phyloP scores from a whole-genome alignment of 352 stramenopile genomes.

The Pythium biforme region DNA sequence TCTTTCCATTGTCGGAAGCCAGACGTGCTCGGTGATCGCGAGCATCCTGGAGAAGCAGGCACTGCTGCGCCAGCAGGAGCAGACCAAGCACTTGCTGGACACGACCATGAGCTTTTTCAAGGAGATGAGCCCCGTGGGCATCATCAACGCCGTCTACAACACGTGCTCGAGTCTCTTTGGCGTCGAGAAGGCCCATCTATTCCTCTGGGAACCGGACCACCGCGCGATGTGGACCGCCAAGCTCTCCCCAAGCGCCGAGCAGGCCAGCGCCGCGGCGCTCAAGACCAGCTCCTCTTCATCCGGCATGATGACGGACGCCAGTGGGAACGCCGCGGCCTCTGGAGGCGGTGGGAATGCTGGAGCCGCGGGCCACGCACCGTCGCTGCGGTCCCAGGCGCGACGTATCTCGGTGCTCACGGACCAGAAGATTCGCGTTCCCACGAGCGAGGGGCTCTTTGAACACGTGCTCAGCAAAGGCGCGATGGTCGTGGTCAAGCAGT shows the following conservation, averaged over 20 bases:
- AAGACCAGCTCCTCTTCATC: neutral
- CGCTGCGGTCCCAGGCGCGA: slow-evolving; percentile 31
- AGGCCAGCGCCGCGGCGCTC: slow-evolving; percentile 2
- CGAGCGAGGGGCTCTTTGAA: slow-evolving; percentile 56
- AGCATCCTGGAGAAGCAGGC: slow-evolving; percentile 71
- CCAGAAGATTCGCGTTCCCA: slow-evolving; percentile 48
- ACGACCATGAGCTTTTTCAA: slow-evolving; percentile 81
- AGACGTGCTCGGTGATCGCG: slow-evolving; percentile 61
- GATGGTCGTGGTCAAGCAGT: slow-evolving; percentile 52
- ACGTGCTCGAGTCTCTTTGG: slow-evolving; percentile 63
- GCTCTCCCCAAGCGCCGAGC: slow-evolving; percentile 36
- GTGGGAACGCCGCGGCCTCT: no score
- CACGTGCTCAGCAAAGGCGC: slow-evolving; percentile 50
- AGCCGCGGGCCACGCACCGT: slow-evolving; percentile 4
- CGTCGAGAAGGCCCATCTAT: slow-evolving; percentile 63
- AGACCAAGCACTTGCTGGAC: slow-evolving; percentile 61
- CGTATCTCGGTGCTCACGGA: slow-evolving; percentile 64
- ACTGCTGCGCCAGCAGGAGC: slow-evolving; percentile 61
- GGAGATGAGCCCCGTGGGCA: slow-evolving; percentile 71
- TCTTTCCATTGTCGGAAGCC: slow-evolving; percentile 69
- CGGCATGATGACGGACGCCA: neutral
- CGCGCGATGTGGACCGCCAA: slow-evolving; percentile 74
- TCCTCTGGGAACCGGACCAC: slow-evolving; percentile 52
- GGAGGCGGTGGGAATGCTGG: no score
- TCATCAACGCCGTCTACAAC: slow-evolving; percentile 84